Percentiles rank a stretch among this genome's conserved stretches.
Evolutionary conservation across 129 eudicot species (phyloP).

Genomic region (Sambucus nigra): DNA sequence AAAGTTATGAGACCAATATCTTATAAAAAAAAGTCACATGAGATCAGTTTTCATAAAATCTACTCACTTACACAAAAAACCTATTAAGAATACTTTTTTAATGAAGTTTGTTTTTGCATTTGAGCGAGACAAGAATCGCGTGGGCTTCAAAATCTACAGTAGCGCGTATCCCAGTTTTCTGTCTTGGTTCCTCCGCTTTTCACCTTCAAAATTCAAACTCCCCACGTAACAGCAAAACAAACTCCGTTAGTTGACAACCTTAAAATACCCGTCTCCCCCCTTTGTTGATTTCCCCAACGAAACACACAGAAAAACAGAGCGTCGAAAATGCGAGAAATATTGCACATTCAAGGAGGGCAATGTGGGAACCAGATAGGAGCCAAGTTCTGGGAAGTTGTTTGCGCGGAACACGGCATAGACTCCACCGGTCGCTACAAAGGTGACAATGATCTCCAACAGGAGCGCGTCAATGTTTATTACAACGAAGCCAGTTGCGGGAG

Average conservation of each 20-base stretch:
- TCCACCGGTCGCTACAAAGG: conserved; percentile 57
- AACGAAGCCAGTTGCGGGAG: conserved; percentile 73
- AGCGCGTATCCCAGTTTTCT: no score
- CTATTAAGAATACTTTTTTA: no score
- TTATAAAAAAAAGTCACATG: no score
- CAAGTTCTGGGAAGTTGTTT: conserved; percentile 60
- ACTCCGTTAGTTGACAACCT: conserved; percentile 17
- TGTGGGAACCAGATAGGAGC: conserved; percentile 80
- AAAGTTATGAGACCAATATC: no score
- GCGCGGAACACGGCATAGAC: conserved; percentile 78
- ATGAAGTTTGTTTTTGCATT: no score
- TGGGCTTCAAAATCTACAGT: no score
- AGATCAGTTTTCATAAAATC: no score
- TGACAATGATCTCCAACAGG: conserved; percentile 49
- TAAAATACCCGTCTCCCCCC: conserved; percentile 12
- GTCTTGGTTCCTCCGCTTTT: no score
- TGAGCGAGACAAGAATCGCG: no score
- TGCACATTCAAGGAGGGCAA: conserved; percentile 73
- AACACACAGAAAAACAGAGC: neutral
- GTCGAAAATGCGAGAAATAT: conserved; percentile 55
- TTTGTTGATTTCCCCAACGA: conserved; percentile 4
- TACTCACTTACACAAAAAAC: no score
- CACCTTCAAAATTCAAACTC: conserved; percentile 17
- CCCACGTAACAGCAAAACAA: conserved; percentile 11
- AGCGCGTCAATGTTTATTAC: conserved; percentile 72